Evolutionary conservation across 768 basidiomycete genomes (phyloP), one percentile per base, ranked within the genome.

Genomic region (Sarcodon aspratus): DNA sequence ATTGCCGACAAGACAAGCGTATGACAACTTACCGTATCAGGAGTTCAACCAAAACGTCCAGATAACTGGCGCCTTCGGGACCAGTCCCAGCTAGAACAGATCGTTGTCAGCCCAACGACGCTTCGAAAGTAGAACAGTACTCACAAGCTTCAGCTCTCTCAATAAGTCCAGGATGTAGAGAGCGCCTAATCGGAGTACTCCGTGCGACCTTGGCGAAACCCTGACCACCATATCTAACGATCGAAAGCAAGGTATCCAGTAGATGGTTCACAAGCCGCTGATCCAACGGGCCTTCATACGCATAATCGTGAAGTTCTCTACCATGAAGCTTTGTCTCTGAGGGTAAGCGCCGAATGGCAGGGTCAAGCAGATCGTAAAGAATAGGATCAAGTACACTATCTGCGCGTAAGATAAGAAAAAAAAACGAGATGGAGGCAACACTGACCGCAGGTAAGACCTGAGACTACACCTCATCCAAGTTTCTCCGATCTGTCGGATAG

Each of bases 381-480:
- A 97, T 75, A 0, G 94, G 93, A 60, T 98, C 95, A 40, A 98
- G 70, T 32, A 95, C 74, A n/a, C 92, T 95, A 21, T 34, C 15
- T 51, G 51, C 27, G 27, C 34, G 36, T 43, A 44, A n/a, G 50
- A 33, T 6, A 55, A 33, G 38, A 17, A 15, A n/a, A 50, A 50
- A 32, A 43, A 18, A 21, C 9, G 33, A 21, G n/a, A 49, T 55
- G 21, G 10, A 11, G 18, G 40, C 6, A 21, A 15, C 13, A 46
- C 70, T 34, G 63, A 93, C 92, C 94, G 79, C 50, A 92, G 69
- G 61, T 95, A 95, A 1, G 92, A 94, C 61, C 85, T 88, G 32
- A 97, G 71, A 57, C 82, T 91, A 59, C 90, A 92, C 27, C 94
- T 78, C 85, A 99, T 92, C 96, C 96, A 99, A 0, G 92, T 92